Evolutionary conservation across 1,284 basidiomycete species (phyloP), one percentile per base, ranked within the genome.

Genomic region (Fomitopsis palustris): DNA sequence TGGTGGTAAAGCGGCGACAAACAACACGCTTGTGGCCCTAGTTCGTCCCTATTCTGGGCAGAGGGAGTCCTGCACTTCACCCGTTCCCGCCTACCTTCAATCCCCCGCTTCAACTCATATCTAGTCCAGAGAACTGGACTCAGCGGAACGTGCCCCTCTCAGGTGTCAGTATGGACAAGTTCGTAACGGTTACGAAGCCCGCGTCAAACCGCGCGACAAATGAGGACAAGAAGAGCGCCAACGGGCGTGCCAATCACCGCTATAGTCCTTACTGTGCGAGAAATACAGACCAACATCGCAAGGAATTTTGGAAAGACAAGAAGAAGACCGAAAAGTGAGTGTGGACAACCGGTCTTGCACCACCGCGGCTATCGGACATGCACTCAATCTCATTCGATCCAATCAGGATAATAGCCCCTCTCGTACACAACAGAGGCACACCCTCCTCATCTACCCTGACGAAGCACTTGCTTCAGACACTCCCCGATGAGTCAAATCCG

Each of bases 401-500:
- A n/a, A 31, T 14, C 51, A 74, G 72, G 45, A 70, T 77, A 31
- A 61, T 75, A 2, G 74, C 69, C 43, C 75, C 73, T 27, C 62
- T 75, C 56, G 61, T 64, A 53, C 71, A 63, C 53, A 69, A 70
- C 35, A 69, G 65, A 19, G 64, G 63, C 56, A 76, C 76, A 59
- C 72, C 75, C 6, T 81, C 80, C n/a, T 69, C 75, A 1, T 68
- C 76, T 33, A 72, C 76, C 16, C 65, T 87, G 49, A 88, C 81
- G 12, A 83, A 77, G 58, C 78, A 81, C 60, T 69, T 90, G 17
- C 69, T 91, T 54, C 78, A 71, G 38, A 88, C 83, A 0, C 75
- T 91, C 55, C 68, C 76, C 16, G 79, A 87, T 58, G 73, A 79
- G 60, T 78, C 79, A 4, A 91, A 91, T 67, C 88, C 89, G 2